Evolutionary conservation across 495 filamentous ascomycete species (phyloP).

Genomic region (Aspergillus ellipticus): DNA sequence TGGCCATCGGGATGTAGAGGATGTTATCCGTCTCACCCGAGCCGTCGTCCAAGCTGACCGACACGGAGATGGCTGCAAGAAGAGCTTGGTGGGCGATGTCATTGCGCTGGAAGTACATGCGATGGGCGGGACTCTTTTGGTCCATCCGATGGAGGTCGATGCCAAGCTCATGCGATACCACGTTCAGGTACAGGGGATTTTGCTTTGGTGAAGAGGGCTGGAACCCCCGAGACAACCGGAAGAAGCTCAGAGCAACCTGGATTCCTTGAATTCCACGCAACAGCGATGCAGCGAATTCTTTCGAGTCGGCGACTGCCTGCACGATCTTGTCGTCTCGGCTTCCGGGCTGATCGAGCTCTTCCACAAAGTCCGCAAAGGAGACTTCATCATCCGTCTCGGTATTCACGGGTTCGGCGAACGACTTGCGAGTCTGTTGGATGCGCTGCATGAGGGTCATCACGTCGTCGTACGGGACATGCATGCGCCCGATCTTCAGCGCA

Average conservation of each 20-base stretch:
- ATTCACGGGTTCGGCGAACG: conserved; percentile 28
- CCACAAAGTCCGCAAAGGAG: conserved; percentile 69
- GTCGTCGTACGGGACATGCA: conserved; percentile 91
- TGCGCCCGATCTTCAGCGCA: conserved; percentile 80
- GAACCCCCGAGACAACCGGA: conserved; percentile 78
- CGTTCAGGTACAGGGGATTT: conserved; percentile 70
- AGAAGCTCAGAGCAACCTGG: conserved; percentile 90
- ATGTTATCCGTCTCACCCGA: conserved; percentile 79
- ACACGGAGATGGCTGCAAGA: conserved; percentile 85
- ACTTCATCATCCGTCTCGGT: conserved; percentile 50
- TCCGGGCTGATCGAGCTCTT: conserved; percentile 71
- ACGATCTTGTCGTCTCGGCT: conserved; percentile 72
- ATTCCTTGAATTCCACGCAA: conserved; percentile 92
- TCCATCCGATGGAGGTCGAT: conserved; percentile 92
- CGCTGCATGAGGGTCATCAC: conserved; percentile 57
- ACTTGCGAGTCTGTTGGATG: conserved; percentile 38
- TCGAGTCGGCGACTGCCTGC: conserved; percentile 86
- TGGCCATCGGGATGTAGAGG: conserved; percentile 95
- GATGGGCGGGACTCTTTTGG: conserved; percentile 88
- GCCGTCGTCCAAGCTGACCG: conserved; percentile 85
- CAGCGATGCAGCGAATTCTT: conserved; percentile 85
- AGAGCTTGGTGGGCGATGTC: conserved; percentile 96
- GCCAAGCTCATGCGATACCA: conserved; percentile 93
- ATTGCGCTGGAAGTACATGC: conserved; percentile 95
- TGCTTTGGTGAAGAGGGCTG: conserved; percentile 60